Evolutionary conservation across 2,329 filamentous ascomycete species (phyloP).

Genomic region (Teratosphaeria gauchensis): DNA sequence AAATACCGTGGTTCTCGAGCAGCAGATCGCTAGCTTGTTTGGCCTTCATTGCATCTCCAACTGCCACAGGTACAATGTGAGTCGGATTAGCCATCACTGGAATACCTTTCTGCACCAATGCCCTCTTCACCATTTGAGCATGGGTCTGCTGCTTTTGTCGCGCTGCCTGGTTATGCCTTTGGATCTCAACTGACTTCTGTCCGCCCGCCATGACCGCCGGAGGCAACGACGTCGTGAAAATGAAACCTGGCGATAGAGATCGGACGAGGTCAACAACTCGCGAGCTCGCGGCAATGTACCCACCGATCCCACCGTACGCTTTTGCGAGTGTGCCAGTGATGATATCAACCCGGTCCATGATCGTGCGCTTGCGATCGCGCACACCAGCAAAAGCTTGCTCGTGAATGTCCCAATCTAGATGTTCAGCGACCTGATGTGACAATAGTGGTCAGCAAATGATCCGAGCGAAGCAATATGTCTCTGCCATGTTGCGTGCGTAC

Average conservation of each 20-base stretch:
- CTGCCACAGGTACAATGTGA: conserved; percentile 88
- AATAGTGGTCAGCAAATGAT: no score
- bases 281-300: conserved; percentile 86
- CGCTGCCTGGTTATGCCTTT: conserved; percentile 75
- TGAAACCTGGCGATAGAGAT: conserved; percentile 92
- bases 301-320: conserved; percentile 93
- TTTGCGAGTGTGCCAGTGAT: conserved; percentile 96
- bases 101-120: conserved; percentile 68
- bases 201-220: conserved; percentile 96
- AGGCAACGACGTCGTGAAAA: conserved; percentile 94
- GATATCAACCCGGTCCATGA: conserved; percentile 95
- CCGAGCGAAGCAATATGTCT: no score
- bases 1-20: conserved; percentile 81
- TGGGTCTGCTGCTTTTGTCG: conserved; percentile 90
- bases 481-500: conserved; percentile 37
- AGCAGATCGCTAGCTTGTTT: conserved; percentile 89
- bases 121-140: conserved; percentile 86
- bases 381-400: conserved; percentile 43
- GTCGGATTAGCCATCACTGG: conserved; percentile 96
- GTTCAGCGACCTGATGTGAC: conserved; percentile 62
- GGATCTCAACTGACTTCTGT: conserved; percentile 84
- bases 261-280: conserved; percentile 87
- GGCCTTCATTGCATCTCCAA: conserved; percentile 86
- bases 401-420: conserved; percentile 88
- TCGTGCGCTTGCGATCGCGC: conserved; percentile 64